Evolutionary conservation across 1,284 basidiomycete genomes (phyloP).

Genomic region (Ustilago esculenta): DNA sequence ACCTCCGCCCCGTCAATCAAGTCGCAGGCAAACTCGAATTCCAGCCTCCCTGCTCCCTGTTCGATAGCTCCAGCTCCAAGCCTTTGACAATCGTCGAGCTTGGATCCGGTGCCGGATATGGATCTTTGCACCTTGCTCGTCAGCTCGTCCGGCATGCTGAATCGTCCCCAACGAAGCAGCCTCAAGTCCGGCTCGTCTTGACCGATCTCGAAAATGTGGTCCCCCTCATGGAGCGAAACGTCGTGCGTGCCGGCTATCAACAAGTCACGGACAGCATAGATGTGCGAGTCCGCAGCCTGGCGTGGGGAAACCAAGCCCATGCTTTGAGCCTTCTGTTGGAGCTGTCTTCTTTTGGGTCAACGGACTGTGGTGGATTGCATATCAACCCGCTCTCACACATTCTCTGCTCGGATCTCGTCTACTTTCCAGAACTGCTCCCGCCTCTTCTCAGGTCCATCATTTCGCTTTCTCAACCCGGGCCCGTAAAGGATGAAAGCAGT

Average conservation of each 20-base stretch:
- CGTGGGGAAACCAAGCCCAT: conserved; percentile 57
- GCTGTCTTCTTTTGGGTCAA: background rate
- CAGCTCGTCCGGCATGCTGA: conserved; percentile 30
- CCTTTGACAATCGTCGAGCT: conserved; percentile 54
- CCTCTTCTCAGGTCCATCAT: conserved; percentile 61
- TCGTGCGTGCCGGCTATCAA: conserved; percentile 23
- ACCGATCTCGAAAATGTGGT: conserved; percentile 63
- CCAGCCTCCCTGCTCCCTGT: conserved; percentile 59
- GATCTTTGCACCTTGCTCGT: conserved; percentile 57
- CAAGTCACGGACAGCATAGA: conserved; percentile 11
- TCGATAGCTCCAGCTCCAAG: conserved; percentile 1
- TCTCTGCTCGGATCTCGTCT: conserved; percentile 65
- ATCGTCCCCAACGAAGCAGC: background rate
- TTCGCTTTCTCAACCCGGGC: conserved; percentile 34
- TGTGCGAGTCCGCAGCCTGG: conserved; percentile 39
- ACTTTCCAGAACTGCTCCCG: conserved; percentile 64
- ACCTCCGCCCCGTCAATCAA: conserved; percentile 33
- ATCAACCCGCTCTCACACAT: conserved; percentile 51
- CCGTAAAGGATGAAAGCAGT: background rate
- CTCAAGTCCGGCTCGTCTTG: conserved; percentile 38
- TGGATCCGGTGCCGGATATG: conserved; percentile 62
- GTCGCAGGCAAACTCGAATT: conserved; percentile 26
- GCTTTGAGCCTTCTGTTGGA: conserved; percentile 23
- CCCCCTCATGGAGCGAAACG: conserved; percentile 60
- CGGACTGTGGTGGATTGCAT: background rate